These are phyloP conservation scores for Actinomortierella ambigua DNA, from an alignment of 371 early-diverging fungal species.

Conservation along the genomic window DNA sequence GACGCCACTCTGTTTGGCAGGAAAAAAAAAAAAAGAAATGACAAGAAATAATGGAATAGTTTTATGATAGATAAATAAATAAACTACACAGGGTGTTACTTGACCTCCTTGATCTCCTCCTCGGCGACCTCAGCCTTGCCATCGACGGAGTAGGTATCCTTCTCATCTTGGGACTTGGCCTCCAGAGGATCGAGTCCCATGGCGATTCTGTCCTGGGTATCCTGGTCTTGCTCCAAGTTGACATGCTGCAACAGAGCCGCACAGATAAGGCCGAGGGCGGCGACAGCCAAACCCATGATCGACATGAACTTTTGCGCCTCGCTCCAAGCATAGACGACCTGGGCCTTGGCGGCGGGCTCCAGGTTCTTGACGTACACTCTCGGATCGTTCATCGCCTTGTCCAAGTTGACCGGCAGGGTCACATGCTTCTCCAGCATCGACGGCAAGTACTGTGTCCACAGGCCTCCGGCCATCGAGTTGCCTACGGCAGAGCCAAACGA, in stretches of 20 bases:
- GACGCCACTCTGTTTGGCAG: too few relatives aligned
- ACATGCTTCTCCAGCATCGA: neutral
- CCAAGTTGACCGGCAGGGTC: neutral
- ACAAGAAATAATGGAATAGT: too few relatives aligned
- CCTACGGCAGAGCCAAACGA: constrained; percentile 5
- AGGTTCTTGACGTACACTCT: neutral
- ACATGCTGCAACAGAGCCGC: constrained; percentile 4
- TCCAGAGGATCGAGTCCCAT: neutral
- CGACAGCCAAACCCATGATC: constrained; percentile 1
- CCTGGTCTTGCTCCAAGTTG: constrained; percentile 7
- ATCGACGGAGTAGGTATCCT: neutral
- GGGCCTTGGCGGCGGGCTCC: constrained; percentile 2
- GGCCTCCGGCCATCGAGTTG: constrained; percentile 4
- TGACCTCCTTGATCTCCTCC: too few relatives aligned
- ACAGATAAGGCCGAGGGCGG: neutral
- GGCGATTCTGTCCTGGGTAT: constrained; percentile 8
- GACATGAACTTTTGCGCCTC: constrained; percentile 7
- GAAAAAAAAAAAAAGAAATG: too few relatives aligned
- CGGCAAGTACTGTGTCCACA: constrained; percentile 8
- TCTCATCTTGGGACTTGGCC: neutral
- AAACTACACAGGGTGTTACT: too few relatives aligned
- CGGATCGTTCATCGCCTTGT: constrained; percentile 6
- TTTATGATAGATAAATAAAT: too few relatives aligned
- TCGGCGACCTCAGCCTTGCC: too few relatives aligned
- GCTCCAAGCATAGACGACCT: constrained; percentile 2